Conservation (phyloP, 129 eudicot genomes). For the Centrapalus pauciflorus region DNA sequence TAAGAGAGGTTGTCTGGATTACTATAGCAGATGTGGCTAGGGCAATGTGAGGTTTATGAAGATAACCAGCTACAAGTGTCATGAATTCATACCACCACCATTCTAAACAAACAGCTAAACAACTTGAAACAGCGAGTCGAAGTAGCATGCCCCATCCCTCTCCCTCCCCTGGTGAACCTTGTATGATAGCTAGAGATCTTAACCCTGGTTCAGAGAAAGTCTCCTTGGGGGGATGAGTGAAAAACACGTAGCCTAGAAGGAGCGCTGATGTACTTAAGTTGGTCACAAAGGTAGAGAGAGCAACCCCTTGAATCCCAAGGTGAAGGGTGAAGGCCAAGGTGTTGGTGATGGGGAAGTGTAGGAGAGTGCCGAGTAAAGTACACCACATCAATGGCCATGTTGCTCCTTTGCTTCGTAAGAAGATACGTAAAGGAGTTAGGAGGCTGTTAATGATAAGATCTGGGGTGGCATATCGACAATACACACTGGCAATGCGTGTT, state of each 20-base stretch:
- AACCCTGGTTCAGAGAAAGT: slow-evolving; percentile 30
- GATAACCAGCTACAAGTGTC: slow-evolving; percentile 89
- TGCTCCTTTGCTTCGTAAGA: slow-evolving; percentile 78
- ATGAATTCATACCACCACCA: slow-evolving; percentile 99
- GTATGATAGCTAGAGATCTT: slow-evolving; percentile 7
- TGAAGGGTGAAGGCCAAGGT: slow-evolving; percentile 59
- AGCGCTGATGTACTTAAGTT: slow-evolving; percentile 55
- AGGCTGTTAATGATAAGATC: slow-evolving; percentile 87
- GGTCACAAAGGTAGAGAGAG: slow-evolving; percentile 63
- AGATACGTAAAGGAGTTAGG: slow-evolving; percentile 86
- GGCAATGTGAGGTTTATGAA: slow-evolving; percentile 60
- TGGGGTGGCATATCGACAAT: slow-evolving; percentile 71
- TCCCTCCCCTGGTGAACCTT: slow-evolving; percentile 42
- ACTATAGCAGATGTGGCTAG: slow-evolving; percentile 96
- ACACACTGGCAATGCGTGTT: slow-evolving; percentile 62
- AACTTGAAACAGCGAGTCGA: slow-evolving; percentile 81
- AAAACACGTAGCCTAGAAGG: slow-evolving; percentile 53
- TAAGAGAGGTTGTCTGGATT: slow-evolving; percentile 87
- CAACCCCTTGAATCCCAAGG: slow-evolving; percentile 79
- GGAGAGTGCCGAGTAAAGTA: slow-evolving; percentile 52
- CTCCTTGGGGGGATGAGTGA: slow-evolving; percentile 25
- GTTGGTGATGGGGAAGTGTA: slow-evolving; percentile 67
- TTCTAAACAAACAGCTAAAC: slow-evolving; percentile 77
- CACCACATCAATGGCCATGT: slow-evolving; percentile 92
- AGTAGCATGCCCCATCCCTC: slow-evolving; percentile 74